These are phyloP conservation scores for Rasamsonia emersonii DNA, from an alignment of 2,329 filamentous ascomycete species.

Conservation along the genomic window DNA sequence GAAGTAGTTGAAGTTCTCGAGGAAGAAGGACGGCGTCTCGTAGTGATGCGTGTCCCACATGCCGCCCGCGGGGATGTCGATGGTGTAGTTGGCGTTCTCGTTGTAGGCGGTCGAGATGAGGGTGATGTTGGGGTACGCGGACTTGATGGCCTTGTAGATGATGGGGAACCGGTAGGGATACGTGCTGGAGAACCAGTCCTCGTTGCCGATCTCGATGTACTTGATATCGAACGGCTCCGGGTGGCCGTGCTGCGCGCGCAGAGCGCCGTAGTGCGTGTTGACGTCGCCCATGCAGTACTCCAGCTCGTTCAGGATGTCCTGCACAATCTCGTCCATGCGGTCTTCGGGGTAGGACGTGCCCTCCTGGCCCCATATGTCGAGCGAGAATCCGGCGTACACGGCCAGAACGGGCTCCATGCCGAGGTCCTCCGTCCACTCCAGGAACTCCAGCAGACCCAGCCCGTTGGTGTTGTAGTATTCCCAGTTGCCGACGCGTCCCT, in stretches of 20 bases:
- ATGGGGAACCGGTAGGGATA: constrained; percentile 50
- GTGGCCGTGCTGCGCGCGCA: constrained; percentile 51
- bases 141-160: constrained; percentile 51
- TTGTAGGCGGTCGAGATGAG: constrained; percentile 9
- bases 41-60: constrained; percentile 36
- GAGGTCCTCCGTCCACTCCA: constrained; percentile 54
- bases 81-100: constrained; percentile 22
- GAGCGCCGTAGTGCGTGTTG: constrained; percentile 47
- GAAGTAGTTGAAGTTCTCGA: constrained; percentile 33
- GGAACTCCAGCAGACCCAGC: constrained; percentile 34
- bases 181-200: constrained; percentile 50
- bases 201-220: constrained; percentile 59
- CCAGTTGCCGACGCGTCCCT: constrained; percentile 51
- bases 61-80: constrained; percentile 24
- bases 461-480: constrained; percentile 54
- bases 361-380: too few species aligned
- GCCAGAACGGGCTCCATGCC: constrained; percentile 3
- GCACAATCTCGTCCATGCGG: too few species aligned
- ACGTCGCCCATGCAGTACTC: constrained; percentile 48
- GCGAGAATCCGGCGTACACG: constrained; percentile 2
- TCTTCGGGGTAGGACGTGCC: too few species aligned
- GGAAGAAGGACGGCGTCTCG: constrained; percentile 29
- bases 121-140: constrained; percentile 40
- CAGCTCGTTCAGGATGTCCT: constrained; percentile 1
- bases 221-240: constrained; percentile 50